Percentiles rank a stretch among this genome's conserved stretches.
Conservation (phyloP, 768 basidiomycete species). For the Termitomyces sp. region DNA sequence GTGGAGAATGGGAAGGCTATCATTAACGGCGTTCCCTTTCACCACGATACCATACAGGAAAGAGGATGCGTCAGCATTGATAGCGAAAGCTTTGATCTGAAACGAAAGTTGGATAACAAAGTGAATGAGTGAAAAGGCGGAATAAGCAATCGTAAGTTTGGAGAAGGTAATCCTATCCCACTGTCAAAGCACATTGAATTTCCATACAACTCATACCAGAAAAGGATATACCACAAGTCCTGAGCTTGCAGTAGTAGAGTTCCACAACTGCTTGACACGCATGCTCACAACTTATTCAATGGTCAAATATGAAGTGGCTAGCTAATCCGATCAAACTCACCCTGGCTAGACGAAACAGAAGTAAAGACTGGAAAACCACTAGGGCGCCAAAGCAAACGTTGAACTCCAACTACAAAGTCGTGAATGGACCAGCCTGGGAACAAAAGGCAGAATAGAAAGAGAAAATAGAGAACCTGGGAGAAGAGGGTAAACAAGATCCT, state of each 20-base stretch:
- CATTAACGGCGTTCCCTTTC: constrained; percentile 44
- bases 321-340: neutral
- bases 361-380: constrained; percentile 35
- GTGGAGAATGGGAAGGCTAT: constrained; percentile 50
- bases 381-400: constrained; percentile 28
- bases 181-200: constrained; percentile 30
- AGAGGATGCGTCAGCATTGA: constrained; percentile 56
- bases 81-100: constrained; percentile 63
- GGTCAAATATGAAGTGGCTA: neutral
- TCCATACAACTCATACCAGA: neutral
- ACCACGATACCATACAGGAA: constrained; percentile 50
- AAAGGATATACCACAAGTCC: constrained; percentile 45
- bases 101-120: constrained; percentile 66
- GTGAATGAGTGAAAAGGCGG: constrained; percentile 63
- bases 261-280: constrained; percentile 29
- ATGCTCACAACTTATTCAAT: constrained; percentile 12
- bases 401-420: constrained; percentile 23
- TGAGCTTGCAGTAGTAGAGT: constrained; percentile 33
- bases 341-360: constrained; percentile 12
- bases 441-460: constrained; percentile 22
- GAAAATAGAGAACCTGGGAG: constrained; percentile 6
- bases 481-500: neutral
- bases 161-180: constrained; percentile 72
- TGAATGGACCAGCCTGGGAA: constrained; percentile 27
- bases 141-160: constrained; percentile 60